phyloP scores from a whole-genome alignment of 495 filamentous ascomycete genomes.

The Penicillium simplicissimum region DNA sequence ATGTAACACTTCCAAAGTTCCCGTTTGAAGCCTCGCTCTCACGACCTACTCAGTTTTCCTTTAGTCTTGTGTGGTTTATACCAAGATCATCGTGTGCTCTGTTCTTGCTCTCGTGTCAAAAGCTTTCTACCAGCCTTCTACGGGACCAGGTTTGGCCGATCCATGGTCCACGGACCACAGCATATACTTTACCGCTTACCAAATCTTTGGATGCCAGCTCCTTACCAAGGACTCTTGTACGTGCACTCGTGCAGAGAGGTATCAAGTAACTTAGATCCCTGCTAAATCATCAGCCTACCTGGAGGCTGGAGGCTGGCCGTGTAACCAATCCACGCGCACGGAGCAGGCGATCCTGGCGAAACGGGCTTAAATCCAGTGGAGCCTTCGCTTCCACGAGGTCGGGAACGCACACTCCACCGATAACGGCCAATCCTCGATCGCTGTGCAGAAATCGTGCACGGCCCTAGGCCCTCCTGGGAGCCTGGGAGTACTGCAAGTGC shows the following conservation, averaged over 20 bases:
- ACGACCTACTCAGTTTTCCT: background rate
- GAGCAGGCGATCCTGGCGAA: slow-evolving; percentile 29
- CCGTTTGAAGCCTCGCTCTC: background rate
- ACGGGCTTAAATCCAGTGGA: slow-evolving; percentile 24
- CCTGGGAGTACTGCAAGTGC: too few relatives aligned
- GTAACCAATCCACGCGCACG: slow-evolving; percentile 11
- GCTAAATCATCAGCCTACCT: background rate
- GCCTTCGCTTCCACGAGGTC: slow-evolving; percentile 35
- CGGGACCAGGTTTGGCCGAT: background rate
- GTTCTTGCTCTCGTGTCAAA: background rate
- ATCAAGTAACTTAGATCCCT: too few relatives aligned
- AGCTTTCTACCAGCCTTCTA: background rate
- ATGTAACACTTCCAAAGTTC: background rate
- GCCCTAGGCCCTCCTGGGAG: slow-evolving; percentile 7
- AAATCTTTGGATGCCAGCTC: too few relatives aligned
- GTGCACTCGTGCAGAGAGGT: too few relatives aligned
- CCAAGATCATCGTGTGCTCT: too few relatives aligned
- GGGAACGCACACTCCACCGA: slow-evolving; percentile 17
- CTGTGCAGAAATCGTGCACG: slow-evolving; percentile 31
- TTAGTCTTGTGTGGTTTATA: too few relatives aligned
- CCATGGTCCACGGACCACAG: background rate
- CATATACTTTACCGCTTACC: too few relatives aligned
- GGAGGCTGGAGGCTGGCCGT: too few relatives aligned
- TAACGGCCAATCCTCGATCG: slow-evolving; percentile 28
- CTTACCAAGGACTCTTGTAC: too few relatives aligned